phyloP scores from a whole-genome alignment of 768 basidiomycete genomes.

The Tephrocybe sp. region DNA sequence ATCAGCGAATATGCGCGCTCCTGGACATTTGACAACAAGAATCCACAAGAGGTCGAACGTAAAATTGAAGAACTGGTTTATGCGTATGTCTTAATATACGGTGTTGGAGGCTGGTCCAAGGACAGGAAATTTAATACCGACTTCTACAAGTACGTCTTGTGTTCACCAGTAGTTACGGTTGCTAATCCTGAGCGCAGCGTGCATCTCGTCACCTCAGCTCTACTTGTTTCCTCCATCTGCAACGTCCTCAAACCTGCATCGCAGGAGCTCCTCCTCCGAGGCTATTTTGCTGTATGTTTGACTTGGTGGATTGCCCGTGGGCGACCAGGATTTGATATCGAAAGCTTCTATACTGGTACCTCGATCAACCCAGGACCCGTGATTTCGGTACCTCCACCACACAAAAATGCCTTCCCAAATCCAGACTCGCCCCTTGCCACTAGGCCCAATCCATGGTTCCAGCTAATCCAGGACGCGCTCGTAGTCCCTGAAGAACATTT shows the following conservation, averaged over 20 bases:
- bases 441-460: conserved; percentile 58
- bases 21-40: conserved; percentile 40
- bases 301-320: conserved; percentile 31
- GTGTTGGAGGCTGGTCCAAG: conserved; percentile 47
- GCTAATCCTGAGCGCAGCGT: conserved; percentile 32
- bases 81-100: conserved; percentile 52
- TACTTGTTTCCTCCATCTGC: conserved; percentile 47
- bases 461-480: conserved; percentile 49
- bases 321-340: conserved; percentile 32
- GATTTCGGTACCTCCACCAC: conserved; percentile 22
- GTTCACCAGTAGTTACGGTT: background rate
- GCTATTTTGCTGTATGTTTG: conserved; percentile 47
- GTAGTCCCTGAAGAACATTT: conserved; percentile 57
- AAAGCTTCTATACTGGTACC: conserved; percentile 41
- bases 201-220: conserved; percentile 54
- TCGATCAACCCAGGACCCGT: conserved; percentile 17
- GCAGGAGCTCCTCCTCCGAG: conserved; percentile 43
- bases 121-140: conserved; percentile 47
- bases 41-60: conserved; percentile 35
- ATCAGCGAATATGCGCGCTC: conserved; percentile 38
- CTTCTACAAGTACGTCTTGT: conserved; percentile 52
- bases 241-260: conserved; percentile 31
- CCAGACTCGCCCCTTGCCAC: conserved; percentile 31
- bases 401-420: conserved; percentile 21
- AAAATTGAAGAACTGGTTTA: conserved; percentile 66